A percentile compares a stretch with the other conserved stretches of the same genome.
Evolutionary conservation across 768 basidiomycete genomes (phyloP).

Genomic region (Trametopsis cervina): DNA sequence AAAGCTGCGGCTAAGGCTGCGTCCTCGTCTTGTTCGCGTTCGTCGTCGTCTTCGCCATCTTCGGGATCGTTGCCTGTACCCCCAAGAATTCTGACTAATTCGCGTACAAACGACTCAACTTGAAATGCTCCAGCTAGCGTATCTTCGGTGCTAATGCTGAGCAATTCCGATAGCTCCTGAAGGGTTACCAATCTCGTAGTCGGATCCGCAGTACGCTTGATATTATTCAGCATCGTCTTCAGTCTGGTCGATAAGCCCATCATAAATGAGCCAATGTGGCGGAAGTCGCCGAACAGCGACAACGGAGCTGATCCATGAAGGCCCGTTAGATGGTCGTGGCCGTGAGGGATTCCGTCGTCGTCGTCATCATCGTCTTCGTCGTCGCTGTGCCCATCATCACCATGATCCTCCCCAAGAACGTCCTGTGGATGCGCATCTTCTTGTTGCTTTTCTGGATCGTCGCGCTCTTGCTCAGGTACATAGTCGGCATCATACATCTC

Average conservation of each 20-base stretch:
- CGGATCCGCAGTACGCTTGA: conserved; percentile 78
- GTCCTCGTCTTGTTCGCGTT: conserved; percentile 70
- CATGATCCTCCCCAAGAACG: conserved; percentile 37
- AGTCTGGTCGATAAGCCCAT: conserved; percentile 80
- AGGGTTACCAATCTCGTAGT: conserved; percentile 83
- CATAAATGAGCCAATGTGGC: conserved; percentile 90
- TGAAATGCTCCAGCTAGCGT: conserved; percentile 95
- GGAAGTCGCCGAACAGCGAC: conserved; percentile 82
- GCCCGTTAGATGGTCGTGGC: conserved; percentile 31
- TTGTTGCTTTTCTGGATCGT: conserved; percentile 37
- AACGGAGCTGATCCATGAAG: conserved; percentile 64
- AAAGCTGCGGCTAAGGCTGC: conserved; percentile 84
- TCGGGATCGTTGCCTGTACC: conserved; percentile 65
- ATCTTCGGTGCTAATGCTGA: conserved; percentile 96
- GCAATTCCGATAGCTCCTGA: conserved; percentile 90
- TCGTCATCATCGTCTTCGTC: conserved; percentile 32
- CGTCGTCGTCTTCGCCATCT: conserved; percentile 71
- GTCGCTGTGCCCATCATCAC: conserved; percentile 38
- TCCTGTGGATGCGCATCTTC: conserved; percentile 43
- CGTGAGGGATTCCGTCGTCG: conserved; percentile 27
- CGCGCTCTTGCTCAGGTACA: conserved; percentile 41
- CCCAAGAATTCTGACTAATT: conserved; percentile 86
- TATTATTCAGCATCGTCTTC: conserved; percentile 85
- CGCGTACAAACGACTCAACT: conserved; percentile 85
- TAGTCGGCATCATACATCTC: conserved; percentile 69